Base-by-base conservation (phyloP, 768 basidiomycete species). In the Cystofilobasidium capitatum region DNA sequence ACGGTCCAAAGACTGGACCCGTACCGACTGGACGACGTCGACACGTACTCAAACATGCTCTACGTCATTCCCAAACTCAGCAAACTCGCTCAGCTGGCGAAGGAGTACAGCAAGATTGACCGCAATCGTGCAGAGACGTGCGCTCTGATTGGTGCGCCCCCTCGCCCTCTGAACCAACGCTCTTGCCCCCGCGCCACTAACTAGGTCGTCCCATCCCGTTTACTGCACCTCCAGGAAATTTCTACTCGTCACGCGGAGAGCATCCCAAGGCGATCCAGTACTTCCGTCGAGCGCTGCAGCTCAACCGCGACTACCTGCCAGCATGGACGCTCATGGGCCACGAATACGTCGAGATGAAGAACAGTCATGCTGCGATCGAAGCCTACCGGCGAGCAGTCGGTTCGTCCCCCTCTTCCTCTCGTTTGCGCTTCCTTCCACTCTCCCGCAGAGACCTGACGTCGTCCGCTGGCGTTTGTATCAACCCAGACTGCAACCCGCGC, bases 251-350 rank as follows among this genome's bases (percentile, higher is more conserved):
- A 17, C 85, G 91, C 33, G 84, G 85, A 16, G 94, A 98, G 73
- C 92, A 97, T 77, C 91, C 91, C 76, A 93, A 94, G 78, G 92
- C 96, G 1, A 87, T 97, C 71, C 88, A 88, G 73, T 97, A 97
- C 77, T 98, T 98, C 78, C 83, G 87, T 70, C 83, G 93, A 68
- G 91, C 94, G 10, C 88, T 92, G n/a, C 87, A 93, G 74, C 83
- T 99, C 57, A 93, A 99, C 76, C 84, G 89, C 64, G 92, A 88
- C 1, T 98, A 92, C 78, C 82, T 98, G 54, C 89, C 92, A 9
- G 96, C 96, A 7, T 99, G 96, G 96, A 98, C 94, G 5, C 79
- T 99, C 70, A 92, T 99, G 91, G 96, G 96, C 1, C 96, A 99
- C 74, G 96, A 98, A 78, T 97, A 89, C 73, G 88, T 99, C 51